Evolutionary conservation across 495 filamentous ascomycete species (phyloP).

Genomic region (Xeromyces bisporus): DNA sequence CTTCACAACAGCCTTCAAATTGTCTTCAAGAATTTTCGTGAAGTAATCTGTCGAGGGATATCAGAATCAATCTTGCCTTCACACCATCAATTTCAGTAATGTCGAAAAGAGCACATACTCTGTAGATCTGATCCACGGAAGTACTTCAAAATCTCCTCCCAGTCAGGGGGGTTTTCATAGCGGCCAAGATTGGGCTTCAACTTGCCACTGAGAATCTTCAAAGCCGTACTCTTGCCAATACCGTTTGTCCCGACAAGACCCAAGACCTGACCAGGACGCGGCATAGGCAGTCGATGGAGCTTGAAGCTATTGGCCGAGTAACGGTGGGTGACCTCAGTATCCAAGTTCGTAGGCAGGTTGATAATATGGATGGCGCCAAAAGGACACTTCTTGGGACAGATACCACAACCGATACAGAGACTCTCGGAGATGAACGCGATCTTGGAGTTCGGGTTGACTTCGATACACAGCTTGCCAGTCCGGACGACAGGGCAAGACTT

Average conservation of each 20-base stretch:
- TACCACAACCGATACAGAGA: slow-evolving; percentile 95
- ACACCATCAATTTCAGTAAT: too few relatives aligned
- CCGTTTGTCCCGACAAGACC: slow-evolving; percentile 97
- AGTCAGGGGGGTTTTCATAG: slow-evolving; percentile 93
- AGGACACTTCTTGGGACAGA: slow-evolving; percentile 98
- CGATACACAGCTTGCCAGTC: slow-evolving; percentile 92
- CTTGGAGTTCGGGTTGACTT: slow-evolving; percentile 77
- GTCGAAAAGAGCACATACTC: slow-evolving; percentile 46
- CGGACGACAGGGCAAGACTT: slow-evolving; percentile 97
- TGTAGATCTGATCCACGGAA: slow-evolving; percentile 95
- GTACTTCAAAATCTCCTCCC: slow-evolving; percentile 96
- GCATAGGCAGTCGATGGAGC: slow-evolving; percentile 88
- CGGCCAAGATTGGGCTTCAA: slow-evolving; percentile 92
- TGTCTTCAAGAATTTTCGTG: slow-evolving; percentile 90
- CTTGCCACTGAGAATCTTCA: slow-evolving; percentile 96
- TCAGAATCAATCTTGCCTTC: slow-evolving; percentile 5
- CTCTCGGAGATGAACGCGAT: slow-evolving; percentile 96
- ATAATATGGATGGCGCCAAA: slow-evolving; percentile 98
- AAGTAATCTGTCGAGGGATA: slow-evolving; percentile 61
- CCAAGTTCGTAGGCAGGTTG: slow-evolving; percentile 97
- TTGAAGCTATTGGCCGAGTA: slow-evolving; percentile 99
- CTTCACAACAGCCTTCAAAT: slow-evolving; percentile 93
- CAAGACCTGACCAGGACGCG: slow-evolving; percentile 88
- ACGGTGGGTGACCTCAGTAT: slow-evolving; percentile 92
- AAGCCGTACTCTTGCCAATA: slow-evolving; percentile 96